phyloP scores from a whole-genome alignment of 2,329 filamentous ascomycete species.

The Herpotrichia juniperi region DNA sequence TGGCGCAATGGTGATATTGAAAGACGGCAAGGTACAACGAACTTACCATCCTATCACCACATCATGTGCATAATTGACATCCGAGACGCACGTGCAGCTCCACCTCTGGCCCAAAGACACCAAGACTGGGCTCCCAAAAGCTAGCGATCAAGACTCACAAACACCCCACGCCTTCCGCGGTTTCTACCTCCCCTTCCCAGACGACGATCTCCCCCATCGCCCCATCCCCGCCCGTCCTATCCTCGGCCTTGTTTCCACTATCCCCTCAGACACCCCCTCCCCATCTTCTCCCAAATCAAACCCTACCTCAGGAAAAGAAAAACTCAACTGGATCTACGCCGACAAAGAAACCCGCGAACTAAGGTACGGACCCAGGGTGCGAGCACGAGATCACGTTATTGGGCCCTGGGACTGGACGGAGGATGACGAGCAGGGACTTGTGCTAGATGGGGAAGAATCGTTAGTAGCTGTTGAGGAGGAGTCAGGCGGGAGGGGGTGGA shows the following conservation, averaged over 20 bases:
- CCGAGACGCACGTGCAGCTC: conserved; percentile 35
- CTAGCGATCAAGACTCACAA: conserved; percentile 24
- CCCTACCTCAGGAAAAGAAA: conserved; percentile 48
- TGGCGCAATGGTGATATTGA: conserved; percentile 51
- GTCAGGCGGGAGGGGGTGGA: conserved; percentile 56
- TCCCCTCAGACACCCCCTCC: conserved; percentile 43
- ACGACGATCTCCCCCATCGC: conserved; percentile 46
- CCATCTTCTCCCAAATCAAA: conserved; percentile 15
- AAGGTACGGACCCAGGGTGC: conserved; percentile 70
- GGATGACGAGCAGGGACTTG: conserved; percentile 61
- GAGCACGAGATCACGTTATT: conserved; percentile 73
- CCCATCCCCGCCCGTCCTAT: conserved; percentile 45
- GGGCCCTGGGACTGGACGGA: conserved; percentile 84
- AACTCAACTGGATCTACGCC: conserved; percentile 72
- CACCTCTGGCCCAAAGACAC: conserved; percentile 45
- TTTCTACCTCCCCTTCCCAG: conserved; percentile 57
- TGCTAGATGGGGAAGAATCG: conserved; percentile 60
- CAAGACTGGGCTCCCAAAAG: conserved; percentile 32
- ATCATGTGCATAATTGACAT: conserved; percentile 1
- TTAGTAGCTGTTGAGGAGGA: conserved; percentile 64
- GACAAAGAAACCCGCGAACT: conserved; percentile 65
- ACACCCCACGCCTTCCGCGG: conserved; percentile 56
- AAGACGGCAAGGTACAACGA: conserved; percentile 50
- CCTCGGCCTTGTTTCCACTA: conserved; percentile 57
- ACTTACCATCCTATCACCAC: not conserved